Conservation (phyloP, 257 asterid species). For the Coffea eugenioides region DNA sequence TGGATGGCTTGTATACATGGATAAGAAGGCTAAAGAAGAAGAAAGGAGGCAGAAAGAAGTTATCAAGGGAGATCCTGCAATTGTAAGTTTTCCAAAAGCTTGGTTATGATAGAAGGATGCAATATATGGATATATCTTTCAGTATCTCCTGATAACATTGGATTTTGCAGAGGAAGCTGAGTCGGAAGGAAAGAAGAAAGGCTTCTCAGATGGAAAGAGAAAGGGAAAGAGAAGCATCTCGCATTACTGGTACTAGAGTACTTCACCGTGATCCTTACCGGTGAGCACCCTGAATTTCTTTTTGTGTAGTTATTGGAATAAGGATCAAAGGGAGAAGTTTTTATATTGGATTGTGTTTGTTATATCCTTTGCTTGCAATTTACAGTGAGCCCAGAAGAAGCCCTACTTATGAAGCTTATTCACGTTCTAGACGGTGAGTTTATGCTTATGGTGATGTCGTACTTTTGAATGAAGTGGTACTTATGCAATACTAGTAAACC, state of each 20-base stretch:
- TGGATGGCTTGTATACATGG: slow-evolving; percentile 98
- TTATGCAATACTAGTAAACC: slow-evolving; percentile 13
- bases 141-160: slow-evolving; percentile 10
- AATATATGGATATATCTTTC: background rate
- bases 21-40: slow-evolving; percentile 96
- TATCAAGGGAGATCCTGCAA: slow-evolving; percentile 94
- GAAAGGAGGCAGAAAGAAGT: slow-evolving; percentile 91
- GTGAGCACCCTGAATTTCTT: slow-evolving; percentile 35
- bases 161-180: slow-evolving; percentile 71
- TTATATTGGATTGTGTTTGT: background rate
- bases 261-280: slow-evolving; percentile 89
- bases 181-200: slow-evolving; percentile 96
- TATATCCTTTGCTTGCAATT: slow-evolving; percentile 5
- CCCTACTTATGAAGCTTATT: slow-evolving; percentile 96
- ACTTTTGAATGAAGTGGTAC: background rate
- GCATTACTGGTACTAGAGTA: slow-evolving; percentile 69
- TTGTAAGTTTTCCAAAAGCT: slow-evolving; percentile 51
- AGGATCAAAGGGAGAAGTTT: background rate
- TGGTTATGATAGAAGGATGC: slow-evolving; percentile 6
- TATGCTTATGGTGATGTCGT: background rate
- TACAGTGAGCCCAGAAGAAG: slow-evolving; percentile 92
- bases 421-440: slow-evolving; percentile 78
- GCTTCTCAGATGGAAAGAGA: slow-evolving; percentile 90
- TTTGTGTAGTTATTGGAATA: slow-evolving; percentile 1
- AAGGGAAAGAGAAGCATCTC: slow-evolving; percentile 85